These are phyloP conservation scores for Fusarium setosum DNA, from an alignment of 2,329 filamentous ascomycete species.

Conservation along the genomic window DNA sequence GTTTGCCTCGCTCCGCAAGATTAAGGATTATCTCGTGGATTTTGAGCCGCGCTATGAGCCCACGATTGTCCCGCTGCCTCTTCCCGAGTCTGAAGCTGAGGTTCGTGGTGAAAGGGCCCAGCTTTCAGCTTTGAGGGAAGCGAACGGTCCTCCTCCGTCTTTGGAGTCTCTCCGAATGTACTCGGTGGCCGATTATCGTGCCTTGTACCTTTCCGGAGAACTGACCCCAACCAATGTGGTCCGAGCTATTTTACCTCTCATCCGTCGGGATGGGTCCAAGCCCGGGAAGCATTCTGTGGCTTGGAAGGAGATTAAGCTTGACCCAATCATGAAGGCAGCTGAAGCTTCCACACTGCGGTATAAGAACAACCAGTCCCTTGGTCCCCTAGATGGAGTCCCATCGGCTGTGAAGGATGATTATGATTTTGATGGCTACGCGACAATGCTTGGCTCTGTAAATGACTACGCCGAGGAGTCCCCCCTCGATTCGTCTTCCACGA, in stretches of 20 bases:
- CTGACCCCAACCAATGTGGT: conserved; percentile 60
- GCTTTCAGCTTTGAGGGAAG: background rate
- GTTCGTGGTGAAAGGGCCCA: conserved; percentile 9
- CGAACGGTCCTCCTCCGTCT: conserved; percentile 39
- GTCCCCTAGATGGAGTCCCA: conserved; percentile 78
- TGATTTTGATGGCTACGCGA: conserved; percentile 78
- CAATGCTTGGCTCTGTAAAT: conserved; percentile 70
- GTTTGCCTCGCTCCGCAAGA: conserved; percentile 67
- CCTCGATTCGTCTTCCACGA: conserved; percentile 58
- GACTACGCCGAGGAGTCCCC: conserved; percentile 65
- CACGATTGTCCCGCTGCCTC: conserved; percentile 54
- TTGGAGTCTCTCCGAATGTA: conserved; percentile 48
- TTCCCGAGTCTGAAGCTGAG: conserved; percentile 57
- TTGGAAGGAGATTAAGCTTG: conserved; percentile 57
- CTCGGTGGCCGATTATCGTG: conserved; percentile 59
- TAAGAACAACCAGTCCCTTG: conserved; percentile 66
- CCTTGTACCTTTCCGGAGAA: conserved; percentile 56
- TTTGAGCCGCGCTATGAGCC: conserved; percentile 61
- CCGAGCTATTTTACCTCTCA: conserved; percentile 57
- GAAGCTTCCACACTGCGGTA: conserved; percentile 59
- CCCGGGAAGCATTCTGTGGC: conserved; percentile 55
- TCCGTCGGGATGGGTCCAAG: conserved; percentile 52
- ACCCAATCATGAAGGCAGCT: conserved; percentile 56
- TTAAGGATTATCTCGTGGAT: conserved; percentile 62
- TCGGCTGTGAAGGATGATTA: conserved; percentile 83